Evolutionary conservation across 2,329 filamentous ascomycete genomes (phyloP).

Genomic region (Ceratocystis diversiconidia): DNA sequence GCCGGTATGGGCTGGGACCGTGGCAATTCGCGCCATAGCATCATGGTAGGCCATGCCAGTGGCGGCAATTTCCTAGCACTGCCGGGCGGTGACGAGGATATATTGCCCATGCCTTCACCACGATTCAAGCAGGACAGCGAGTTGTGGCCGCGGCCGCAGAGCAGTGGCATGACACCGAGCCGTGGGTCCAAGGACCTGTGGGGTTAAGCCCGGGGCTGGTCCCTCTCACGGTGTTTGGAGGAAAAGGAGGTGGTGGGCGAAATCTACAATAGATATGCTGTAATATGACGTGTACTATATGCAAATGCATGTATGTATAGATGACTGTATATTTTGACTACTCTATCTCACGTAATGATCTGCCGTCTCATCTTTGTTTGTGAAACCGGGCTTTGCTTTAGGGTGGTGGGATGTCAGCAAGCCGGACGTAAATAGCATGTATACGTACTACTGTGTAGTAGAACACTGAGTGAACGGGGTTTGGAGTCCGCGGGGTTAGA

Average conservation of each 20-base stretch:
- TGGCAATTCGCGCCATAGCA: constrained; percentile 38
- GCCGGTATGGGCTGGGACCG: constrained; percentile 36
- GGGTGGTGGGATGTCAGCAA: not conserved
- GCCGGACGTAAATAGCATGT: not conserved
- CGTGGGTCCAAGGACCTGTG: constrained; percentile 30
- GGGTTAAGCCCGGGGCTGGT: constrained; percentile 23
- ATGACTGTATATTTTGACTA: not conserved
- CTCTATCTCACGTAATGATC: not conserved
- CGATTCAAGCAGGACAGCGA: constrained; percentile 24
- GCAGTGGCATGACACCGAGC: constrained; percentile 30
- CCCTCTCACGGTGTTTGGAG: not conserved
- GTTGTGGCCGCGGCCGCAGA: constrained; percentile 30
- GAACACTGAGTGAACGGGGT: no score
- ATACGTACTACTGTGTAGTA: no score
- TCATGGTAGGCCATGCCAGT: constrained; percentile 37
- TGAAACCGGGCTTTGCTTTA: not conserved
- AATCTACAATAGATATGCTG: not conserved
- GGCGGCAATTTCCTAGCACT: constrained; percentile 40
- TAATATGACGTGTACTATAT: not conserved
- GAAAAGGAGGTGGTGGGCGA: not conserved
- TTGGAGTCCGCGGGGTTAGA: no score
- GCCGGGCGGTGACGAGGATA: constrained; percentile 25
- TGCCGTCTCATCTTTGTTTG: not conserved
- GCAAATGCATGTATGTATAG: not conserved
- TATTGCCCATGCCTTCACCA: constrained; percentile 18